These are phyloP conservation scores for Epichloe glyceriae DNA, from an alignment of 2,329 filamentous ascomycete species.

Conservation along the genomic window DNA sequence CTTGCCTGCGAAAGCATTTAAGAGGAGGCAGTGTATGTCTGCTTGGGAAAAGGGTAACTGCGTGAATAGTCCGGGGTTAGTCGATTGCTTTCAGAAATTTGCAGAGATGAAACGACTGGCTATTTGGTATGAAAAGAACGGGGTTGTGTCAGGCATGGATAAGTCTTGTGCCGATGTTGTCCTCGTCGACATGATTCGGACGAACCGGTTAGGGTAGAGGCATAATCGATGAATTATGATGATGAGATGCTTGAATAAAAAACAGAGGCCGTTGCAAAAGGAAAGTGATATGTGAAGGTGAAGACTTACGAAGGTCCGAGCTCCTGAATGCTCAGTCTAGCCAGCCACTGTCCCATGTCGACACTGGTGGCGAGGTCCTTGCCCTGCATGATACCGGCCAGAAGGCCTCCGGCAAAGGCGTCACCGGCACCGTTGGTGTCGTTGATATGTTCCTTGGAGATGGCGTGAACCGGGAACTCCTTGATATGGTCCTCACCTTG, in stretches of 20 bases:
- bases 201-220: background rate
- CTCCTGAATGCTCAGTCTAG: conserved; percentile 85
- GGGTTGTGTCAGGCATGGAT: background rate
- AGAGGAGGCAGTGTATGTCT: conserved; percentile 48
- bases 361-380: conserved; percentile 66
- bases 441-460: conserved; percentile 66
- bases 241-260: background rate
- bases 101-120: background rate
- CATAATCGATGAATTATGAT: background rate
- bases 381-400: conserved; percentile 77
- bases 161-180: background rate
- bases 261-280: background rate
- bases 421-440: conserved; percentile 97
- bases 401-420: conserved; percentile 89
- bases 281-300: conserved; percentile 1
- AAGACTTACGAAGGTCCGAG: conserved; percentile 84
- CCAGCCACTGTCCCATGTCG: conserved; percentile 94
- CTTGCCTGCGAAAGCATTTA: conserved; percentile 14
- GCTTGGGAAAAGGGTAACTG: conserved; percentile 74
- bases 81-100: background rate
- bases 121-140: background rate
- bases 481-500: conserved; percentile 58
- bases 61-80: conserved; percentile 4
- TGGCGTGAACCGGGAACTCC: conserved; percentile 70
- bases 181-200: background rate